Evolutionary conservation across 306 rosid species (phyloP), one percentile per base, ranked within the genome.

Genomic region (Prunus mongolica): DNA sequence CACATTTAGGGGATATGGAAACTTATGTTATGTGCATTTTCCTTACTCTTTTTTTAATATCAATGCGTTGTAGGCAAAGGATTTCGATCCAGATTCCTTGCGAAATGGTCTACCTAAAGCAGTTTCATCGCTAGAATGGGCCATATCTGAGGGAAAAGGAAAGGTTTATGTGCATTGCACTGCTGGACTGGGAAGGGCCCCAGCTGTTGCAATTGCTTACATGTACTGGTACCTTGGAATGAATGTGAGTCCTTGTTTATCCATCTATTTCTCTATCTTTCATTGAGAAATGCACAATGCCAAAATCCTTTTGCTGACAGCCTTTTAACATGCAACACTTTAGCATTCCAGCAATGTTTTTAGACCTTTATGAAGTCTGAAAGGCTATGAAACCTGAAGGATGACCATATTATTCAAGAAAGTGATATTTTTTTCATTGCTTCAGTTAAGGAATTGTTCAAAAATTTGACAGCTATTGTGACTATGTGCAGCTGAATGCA

Each of bases 121-220:
- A 18, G 97, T 92, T 83, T 89, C 96, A 28, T 92, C 96, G 27
- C 76, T 94, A 52, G 97, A 92, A 85, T 90, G 97, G 95, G 97
- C 97, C 25, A 69, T 94, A 47, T 86, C 88, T 0, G 89, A 90
- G 75, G 93, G 98, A 60, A 88, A 87, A 80, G 97, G 97, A 71
- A 92, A 80, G 79, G 93, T 88, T 58, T 90, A 86, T 70, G 96
- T 89, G 73, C 96, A 95, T 62, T 95, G 98, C 78, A 89, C 93
- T 0, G 97, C 98, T 61, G 98, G 98, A 83, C 87, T 92, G 41
- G 98, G 97, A 78, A 89, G 98, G 81, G 98, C 98, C 55, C 96
- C 98, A 0, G 98, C 92, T 3, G 97, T 92, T 70, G 93, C 97
- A 63, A 89, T 90, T 65, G 80, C 98, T 47, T 95, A 92, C 84